These are phyloP conservation scores for Phytophthora tentaculata DNA, from an alignment of 352 stramenopile genomes.

Conservation along the genomic window DNA sequence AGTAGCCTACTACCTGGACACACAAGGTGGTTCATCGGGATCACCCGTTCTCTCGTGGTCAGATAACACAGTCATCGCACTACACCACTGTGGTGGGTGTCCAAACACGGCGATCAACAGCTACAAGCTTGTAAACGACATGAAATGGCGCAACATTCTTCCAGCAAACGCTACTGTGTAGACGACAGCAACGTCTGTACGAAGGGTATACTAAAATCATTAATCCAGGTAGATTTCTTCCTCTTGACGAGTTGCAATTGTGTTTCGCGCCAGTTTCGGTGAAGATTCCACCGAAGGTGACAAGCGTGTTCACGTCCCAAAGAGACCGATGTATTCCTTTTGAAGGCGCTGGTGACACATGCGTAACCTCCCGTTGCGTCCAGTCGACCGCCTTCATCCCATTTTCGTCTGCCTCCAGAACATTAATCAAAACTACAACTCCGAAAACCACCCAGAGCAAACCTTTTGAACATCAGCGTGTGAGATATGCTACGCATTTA, in stretches of 20 bases:
- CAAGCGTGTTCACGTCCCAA: background rate
- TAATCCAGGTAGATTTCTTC: no score
- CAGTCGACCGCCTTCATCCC: constrained; percentile 23
- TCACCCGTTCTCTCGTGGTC: constrained; percentile 63
- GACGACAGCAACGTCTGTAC: background rate
- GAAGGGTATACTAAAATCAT: background rate
- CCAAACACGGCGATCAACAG: constrained; percentile 77
- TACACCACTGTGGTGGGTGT: constrained; percentile 82
- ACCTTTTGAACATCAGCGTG: background rate
- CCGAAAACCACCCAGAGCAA: constrained; percentile 11
- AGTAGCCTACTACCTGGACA: constrained; percentile 77
- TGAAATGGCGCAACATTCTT: constrained; percentile 46
- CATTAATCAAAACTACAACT: constrained; percentile 18
- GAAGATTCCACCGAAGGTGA: constrained; percentile 10
- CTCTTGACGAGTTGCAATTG: background rate
- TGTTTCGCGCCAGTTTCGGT: background rate
- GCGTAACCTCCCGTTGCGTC: constrained; percentile 19
- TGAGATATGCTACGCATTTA: constrained; percentile 10
- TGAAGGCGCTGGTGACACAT: constrained; percentile 3
- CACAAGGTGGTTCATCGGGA: constrained; percentile 70
- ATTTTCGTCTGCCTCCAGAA: constrained; percentile 23
- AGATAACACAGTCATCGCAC: constrained; percentile 69
- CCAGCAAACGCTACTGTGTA: constrained; percentile 43
- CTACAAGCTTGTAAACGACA: constrained; percentile 58
- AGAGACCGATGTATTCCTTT: constrained; percentile 16